A percentile compares a stretch with the other conserved stretches of the same genome.
These are phyloP conservation scores for Mycosarcoma mackinlayi DNA, from an alignment of 1,284 basidiomycete species.

Conservation along the genomic window DNA sequence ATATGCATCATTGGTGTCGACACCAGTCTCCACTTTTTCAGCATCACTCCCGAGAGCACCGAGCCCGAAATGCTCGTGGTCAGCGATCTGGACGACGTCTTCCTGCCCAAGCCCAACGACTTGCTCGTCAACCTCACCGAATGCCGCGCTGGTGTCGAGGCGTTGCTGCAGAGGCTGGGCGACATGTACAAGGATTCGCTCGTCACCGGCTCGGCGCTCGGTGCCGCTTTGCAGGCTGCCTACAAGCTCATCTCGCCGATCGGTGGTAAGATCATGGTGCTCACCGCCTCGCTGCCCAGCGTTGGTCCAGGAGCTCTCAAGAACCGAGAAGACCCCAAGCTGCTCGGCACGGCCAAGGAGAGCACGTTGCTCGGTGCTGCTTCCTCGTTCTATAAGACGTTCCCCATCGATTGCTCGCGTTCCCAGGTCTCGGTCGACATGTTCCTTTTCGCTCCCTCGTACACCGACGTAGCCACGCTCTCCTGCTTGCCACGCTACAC, in stretches of 20 bases:
- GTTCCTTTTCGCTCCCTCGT: conserved; percentile 94
- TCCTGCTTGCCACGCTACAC: conserved; percentile 95
- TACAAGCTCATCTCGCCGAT: conserved; percentile 93
- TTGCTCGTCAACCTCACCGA: conserved; percentile 93
- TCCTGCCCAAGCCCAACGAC: conserved; percentile 95
- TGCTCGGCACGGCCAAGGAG: conserved; percentile 92
- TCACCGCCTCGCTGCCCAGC: conserved; percentile 87
- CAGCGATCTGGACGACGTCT: conserved; percentile 95
- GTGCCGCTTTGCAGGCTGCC: conserved; percentile 94
- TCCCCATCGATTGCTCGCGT: conserved; percentile 97
- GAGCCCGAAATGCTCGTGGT: conserved; percentile 97
- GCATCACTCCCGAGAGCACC: conserved; percentile 79
- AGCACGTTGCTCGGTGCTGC: conserved; percentile 70
- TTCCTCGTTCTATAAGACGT: conserved; percentile 96
- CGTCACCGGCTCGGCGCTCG: conserved; percentile 89
- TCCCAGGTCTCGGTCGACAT: conserved; percentile 98
- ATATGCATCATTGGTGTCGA: conserved; percentile 93
- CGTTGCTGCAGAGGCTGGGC: conserved; percentile 82
- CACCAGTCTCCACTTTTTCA: conserved; percentile 95
- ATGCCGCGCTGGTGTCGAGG: conserved; percentile 82
- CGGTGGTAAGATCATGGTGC: conserved; percentile 93
- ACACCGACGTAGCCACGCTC: conserved; percentile 94
- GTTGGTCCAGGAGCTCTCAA: conserved; percentile 91
- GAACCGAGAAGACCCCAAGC: conserved; percentile 94
- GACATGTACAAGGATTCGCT: conserved; percentile 98